Evolutionary conservation across 192 early-diverging fungal species (phyloP).

Genomic region (Funneliformis mosseae): DNA sequence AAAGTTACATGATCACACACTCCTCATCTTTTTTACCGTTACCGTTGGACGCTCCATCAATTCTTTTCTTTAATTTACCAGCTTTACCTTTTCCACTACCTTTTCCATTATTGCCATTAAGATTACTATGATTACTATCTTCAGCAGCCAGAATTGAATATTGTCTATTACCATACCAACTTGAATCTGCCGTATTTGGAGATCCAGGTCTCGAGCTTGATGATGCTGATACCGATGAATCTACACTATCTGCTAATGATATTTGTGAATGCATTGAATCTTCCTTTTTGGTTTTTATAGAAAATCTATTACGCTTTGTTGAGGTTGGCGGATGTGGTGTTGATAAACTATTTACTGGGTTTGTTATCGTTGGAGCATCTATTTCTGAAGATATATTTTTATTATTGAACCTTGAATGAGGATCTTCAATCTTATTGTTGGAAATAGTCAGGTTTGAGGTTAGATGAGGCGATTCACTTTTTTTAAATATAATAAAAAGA

Average conservation of each 20-base stretch:
- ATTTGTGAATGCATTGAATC: conserved; percentile 15
- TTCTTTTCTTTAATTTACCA: conserved; percentile 6
- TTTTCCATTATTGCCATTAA: not conserved
- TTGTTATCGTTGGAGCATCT: not conserved
- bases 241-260: conserved; percentile 14
- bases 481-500: not conserved
- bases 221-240: conserved; percentile 7
- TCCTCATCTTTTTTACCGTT: not conserved
- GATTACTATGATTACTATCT: not conserved
- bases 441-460: not conserved
- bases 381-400: not conserved
- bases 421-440: not conserved
- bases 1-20: conserved; percentile 18
- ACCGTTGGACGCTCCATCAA: not conserved
- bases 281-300: conserved; percentile 9
- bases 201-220: conserved; percentile 10
- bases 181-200: conserved; percentile 6
- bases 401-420: not conserved
- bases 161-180: not conserved
- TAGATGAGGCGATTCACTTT: not conserved
- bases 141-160: not conserved
- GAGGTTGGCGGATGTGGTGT: not conserved
- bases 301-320: not conserved
- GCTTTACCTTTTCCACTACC: conserved; percentile 16
- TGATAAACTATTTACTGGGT: not conserved